Base-by-base conservation (phyloP, 345 rosid species). In the Ceriops decandra region DNA sequence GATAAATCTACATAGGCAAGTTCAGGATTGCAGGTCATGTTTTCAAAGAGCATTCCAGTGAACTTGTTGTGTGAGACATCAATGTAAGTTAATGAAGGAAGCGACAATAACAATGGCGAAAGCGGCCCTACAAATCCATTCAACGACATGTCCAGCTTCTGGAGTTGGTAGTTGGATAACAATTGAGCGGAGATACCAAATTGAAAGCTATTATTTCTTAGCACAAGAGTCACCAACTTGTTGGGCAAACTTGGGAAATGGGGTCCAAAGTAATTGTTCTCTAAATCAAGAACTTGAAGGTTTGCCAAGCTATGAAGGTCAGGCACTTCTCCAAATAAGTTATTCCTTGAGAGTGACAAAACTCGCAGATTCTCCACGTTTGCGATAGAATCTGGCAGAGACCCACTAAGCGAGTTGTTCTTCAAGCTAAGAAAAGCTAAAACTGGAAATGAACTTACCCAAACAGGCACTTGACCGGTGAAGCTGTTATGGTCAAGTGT, bases 51-150 rank as follows among this genome's bases (percentile, higher is more conserved):
- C 76, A 49, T 71, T 42, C 88, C 87, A 9, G 84, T 84, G 63
- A 88, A 73, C 67, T 75, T 84, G 73, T 88, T 88, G 13, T 69
- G 73, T 15, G 84, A 76, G 27, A 88, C 68, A 60, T 85, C 84
- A 10, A 88, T 76, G 27, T 84, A 83, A 47, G 53, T 73, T 24
- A 88, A 52, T 0, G 85, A 81, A 72, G 90, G 86, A 20, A 82
- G 72, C 17, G 87, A 71, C n/a, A 88, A 60, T 21, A 88, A 27
- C 8, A 82, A 79, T 26, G 87, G 80, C 30, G 68, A 47, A 57
- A 88, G 78, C 1, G 86, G 90, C 30, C 88, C 93, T 1, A 79
- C 82, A 63, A 88, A 81, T 56, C 76, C 77, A 62, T 88, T 88
- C 16, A 82, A 64, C 6, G 93, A 88, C n/a, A 83, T 73, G 58